Conservation (phyloP, 345 rosid genomes). For the Lepidium didymum region DNA sequence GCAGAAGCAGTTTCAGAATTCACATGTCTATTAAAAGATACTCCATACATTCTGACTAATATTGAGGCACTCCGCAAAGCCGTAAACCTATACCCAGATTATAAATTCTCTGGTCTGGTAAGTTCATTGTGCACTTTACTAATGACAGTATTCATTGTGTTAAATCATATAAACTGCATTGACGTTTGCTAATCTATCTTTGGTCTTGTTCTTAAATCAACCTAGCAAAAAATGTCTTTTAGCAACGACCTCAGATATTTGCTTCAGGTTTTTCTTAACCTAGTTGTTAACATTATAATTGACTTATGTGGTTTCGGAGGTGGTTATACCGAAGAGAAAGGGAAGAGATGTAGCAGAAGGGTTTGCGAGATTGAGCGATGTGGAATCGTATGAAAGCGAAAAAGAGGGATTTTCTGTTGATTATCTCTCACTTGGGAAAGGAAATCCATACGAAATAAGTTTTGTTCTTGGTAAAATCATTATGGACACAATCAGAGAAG, state of each 20-base stretch:
- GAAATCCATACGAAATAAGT: constrained; percentile 48
- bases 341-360: constrained; percentile 32
- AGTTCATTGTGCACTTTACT: constrained; percentile 32
- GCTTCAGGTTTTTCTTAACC: not conserved
- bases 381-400: constrained; percentile 27
- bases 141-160: not conserved
- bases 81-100: constrained; percentile 34
- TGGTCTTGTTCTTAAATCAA: not conserved
- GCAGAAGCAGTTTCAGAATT: constrained; percentile 53
- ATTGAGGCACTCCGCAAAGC: constrained; percentile 26
- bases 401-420: constrained; percentile 35
- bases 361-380: constrained; percentile 37
- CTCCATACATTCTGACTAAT: constrained; percentile 39
- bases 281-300: not conserved
- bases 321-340: constrained; percentile 48
- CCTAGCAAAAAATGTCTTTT: not conserved
- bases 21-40: constrained; percentile 41
- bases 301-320: constrained; percentile 32
- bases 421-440: constrained; percentile 49
- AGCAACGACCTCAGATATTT: not conserved
- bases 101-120: constrained; percentile 47
- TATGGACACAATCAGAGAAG: constrained; percentile 51
- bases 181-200: not conserved
- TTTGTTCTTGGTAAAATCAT: constrained; percentile 75
- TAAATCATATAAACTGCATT: not conserved